A percentile compares a stretch with the other conserved stretches of the same genome.
These are phyloP conservation scores for Saccharomyces pastorianus DNA, from an alignment of 1,139 yeast species.

Conservation along the genomic window DNA sequence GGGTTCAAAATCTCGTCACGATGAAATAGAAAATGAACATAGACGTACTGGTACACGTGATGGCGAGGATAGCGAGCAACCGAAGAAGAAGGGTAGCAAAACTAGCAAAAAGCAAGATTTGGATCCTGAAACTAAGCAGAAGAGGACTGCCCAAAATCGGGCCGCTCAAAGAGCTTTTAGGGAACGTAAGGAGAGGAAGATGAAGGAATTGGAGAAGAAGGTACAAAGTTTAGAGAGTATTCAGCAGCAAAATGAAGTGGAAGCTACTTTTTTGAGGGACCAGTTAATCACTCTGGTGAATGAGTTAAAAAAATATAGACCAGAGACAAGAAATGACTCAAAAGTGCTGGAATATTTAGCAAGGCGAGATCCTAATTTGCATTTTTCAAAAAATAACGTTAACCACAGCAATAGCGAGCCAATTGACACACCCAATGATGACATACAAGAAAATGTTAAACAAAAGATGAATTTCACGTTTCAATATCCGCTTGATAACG, in stretches of 20 bases:
- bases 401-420: neutral
- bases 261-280: conserved; percentile 64
- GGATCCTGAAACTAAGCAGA: conserved; percentile 69
- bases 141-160: conserved; percentile 91
- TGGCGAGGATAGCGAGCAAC: neutral
- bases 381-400: neutral
- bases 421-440: neutral
- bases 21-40: neutral
- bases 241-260: conserved; percentile 57
- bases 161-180: conserved; percentile 97
- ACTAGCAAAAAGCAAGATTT: conserved; percentile 23
- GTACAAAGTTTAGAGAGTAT: conserved; percentile 65
- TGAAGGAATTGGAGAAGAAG: conserved; percentile 80
- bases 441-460: neutral
- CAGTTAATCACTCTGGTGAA: conserved; percentile 70
- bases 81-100: conserved; percentile 51
- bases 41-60: neutral
- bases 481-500: neutral
- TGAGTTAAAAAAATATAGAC: conserved; percentile 62
- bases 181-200: conserved; percentile 82
- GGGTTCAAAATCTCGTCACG: neutral
- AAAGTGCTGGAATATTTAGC: conserved; percentile 24
- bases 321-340: conserved; percentile 21
- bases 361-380: conserved; percentile 11
- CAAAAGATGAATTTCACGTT: neutral